Percentiles rank a stretch among this genome's conserved stretches.
These are phyloP conservation scores for Lodderomyces elongisporus DNA, from an alignment of 1,139 yeast genomes.

Conservation along the genomic window DNA sequence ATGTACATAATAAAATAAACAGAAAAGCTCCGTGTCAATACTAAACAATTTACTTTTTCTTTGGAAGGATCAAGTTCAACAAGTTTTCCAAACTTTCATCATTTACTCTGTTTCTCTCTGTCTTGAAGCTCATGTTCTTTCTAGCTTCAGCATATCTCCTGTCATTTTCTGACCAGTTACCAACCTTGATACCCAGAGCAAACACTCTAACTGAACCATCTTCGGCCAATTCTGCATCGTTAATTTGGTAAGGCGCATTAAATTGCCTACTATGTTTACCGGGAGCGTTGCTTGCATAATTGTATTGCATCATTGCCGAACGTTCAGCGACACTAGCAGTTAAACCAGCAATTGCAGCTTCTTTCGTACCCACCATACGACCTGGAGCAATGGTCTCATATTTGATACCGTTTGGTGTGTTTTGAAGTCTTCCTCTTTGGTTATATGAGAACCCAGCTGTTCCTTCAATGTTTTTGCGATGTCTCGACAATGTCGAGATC, in stretches of 20 bases:
- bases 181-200: constrained; percentile 39
- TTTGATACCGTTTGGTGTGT: constrained; percentile 71
- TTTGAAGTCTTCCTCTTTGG: constrained; percentile 64
- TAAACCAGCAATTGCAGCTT: constrained; percentile 76
- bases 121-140: constrained; percentile 30
- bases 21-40: too few relatives aligned
- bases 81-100: constrained; percentile 30
- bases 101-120: constrained; percentile 34
- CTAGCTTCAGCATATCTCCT: constrained; percentile 24
- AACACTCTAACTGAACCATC: constrained; percentile 35
- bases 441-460: constrained; percentile 72
- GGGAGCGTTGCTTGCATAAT: constrained; percentile 37
- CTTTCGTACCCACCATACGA: constrained; percentile 52
- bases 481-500: constrained; percentile 11
- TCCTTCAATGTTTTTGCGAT: constrained; percentile 39
- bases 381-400: constrained; percentile 63
- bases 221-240: constrained; percentile 35
- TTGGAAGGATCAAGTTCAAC: constrained; percentile 20
- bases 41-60: constrained; percentile 2
- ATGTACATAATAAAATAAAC: too few relatives aligned
- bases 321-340: constrained; percentile 42
- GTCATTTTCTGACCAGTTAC: constrained; percentile 36
- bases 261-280: constrained; percentile 44
- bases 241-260: constrained; percentile 40
- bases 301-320: constrained; percentile 34